These are phyloP conservation scores for Daldinia sp. DNA, from an alignment of 2,329 filamentous ascomycete species.

Conservation along the genomic window DNA sequence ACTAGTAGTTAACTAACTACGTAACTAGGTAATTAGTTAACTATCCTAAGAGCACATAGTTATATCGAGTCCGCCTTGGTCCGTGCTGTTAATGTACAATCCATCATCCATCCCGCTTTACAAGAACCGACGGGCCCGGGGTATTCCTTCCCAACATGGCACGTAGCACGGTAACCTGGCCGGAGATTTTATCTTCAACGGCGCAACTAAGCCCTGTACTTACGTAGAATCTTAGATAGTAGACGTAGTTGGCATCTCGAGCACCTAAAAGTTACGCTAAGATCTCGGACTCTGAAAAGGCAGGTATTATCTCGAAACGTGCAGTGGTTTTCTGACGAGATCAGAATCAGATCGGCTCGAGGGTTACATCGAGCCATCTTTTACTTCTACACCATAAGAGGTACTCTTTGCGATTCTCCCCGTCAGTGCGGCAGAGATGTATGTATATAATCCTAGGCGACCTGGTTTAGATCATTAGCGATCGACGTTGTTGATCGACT, in stretches of 20 bases:
- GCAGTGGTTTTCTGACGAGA: not conserved
- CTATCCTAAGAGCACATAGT: conserved; percentile 1
- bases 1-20: no score
- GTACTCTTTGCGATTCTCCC: conserved; percentile 11
- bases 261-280: not conserved
- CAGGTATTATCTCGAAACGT: conserved; percentile 12
- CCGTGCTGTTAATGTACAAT: conserved; percentile 12
- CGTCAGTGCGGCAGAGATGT: conserved; percentile 14
- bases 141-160: conserved; percentile 13
- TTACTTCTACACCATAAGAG: conserved; percentile 7
- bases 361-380: conserved; percentile 7
- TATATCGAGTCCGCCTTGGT: conserved; percentile 5
- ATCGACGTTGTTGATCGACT: conserved; percentile 24
- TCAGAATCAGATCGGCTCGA: not conserved
- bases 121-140: conserved; percentile 9
- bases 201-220: conserved; percentile 16
- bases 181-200: conserved; percentile 24
- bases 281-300: not conserved
- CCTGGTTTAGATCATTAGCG: conserved; percentile 21
- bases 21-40: not conserved
- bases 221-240: no score
- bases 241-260: not conserved
- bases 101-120: conserved; percentile 12
- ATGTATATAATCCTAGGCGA: conserved; percentile 10
- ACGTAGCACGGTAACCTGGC: conserved; percentile 9